phyloP scores from a whole-genome alignment of 345 rosid genomes.

The Hypericum perforatum region DNA sequence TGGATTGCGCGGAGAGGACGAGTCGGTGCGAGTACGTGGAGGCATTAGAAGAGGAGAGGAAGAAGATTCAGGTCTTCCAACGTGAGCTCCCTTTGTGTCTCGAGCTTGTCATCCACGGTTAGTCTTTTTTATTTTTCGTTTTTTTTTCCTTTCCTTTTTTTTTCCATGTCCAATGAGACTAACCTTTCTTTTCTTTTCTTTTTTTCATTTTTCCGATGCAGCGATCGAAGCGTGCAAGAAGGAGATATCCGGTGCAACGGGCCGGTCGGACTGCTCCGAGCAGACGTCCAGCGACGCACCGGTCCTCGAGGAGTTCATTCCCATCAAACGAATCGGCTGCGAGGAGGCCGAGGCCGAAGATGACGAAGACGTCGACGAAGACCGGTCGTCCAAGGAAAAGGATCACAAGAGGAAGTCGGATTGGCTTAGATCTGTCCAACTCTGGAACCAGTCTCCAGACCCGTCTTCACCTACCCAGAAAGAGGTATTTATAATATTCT shows the following conservation, averaged over 20 bases:
- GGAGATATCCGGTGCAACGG: conserved; percentile 60
- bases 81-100: conserved; percentile 93
- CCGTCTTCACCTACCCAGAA: conserved; percentile 13
- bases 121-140: neutral
- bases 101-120: conserved; percentile 88
- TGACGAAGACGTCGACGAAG: neutral
- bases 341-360: conserved; percentile 17
- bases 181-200: neutral
- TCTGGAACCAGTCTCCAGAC: conserved; percentile 80
- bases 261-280: conserved; percentile 76
- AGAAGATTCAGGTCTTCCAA: conserved; percentile 82
- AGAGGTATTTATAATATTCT: conserved; percentile 21
- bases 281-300: conserved; percentile 68
- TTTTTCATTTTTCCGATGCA: conserved; percentile 17
- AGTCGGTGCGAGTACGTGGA: conserved; percentile 53
- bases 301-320: conserved; percentile 72
- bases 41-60: conserved; percentile 74
- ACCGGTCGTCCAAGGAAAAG: conserved; percentile 7
- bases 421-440: conserved; percentile 96
- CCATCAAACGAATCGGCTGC: conserved; percentile 39
- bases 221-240: conserved; percentile 74
- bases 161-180: neutral
- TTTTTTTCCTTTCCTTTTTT: neutral
- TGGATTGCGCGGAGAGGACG: conserved; percentile 44
- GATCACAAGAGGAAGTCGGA: conserved; percentile 64